Conservation (phyloP, 2,329 filamentous ascomycete genomes). For the Aspergillus puulaauensis region DNA sequence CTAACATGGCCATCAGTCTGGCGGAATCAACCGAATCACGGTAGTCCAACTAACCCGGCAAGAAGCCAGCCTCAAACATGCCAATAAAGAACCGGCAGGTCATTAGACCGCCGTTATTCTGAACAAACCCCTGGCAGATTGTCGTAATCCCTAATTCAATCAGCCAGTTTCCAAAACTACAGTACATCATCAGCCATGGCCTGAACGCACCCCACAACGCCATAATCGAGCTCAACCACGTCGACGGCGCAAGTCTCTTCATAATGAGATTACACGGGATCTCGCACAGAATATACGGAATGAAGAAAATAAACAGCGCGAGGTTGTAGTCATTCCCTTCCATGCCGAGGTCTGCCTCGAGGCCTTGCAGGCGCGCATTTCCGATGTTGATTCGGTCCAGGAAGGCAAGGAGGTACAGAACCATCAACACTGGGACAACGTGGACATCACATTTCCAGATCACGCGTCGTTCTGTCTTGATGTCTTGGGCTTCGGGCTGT, state of each 20-base stretch:
- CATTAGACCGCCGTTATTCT: too few relatives aligned
- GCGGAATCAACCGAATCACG: too few relatives aligned
- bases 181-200: too few relatives aligned
- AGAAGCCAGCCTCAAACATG: slow-evolving; percentile 14
- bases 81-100: slow-evolving; percentile 13
- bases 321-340: slow-evolving; percentile 39
- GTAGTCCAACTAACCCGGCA: neutral
- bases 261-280: slow-evolving; percentile 16
- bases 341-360: slow-evolving; percentile 32
- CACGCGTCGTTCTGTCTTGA: slow-evolving; percentile 23
- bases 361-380: slow-evolving; percentile 39
- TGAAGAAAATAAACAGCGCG: slow-evolving; percentile 17
- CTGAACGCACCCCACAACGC: slow-evolving; percentile 13
- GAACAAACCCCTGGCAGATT: too few relatives aligned
- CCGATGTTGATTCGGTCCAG: slow-evolving; percentile 30
- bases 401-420: slow-evolving; percentile 27
- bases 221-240: slow-evolving; percentile 17
- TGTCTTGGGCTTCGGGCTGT: neutral
- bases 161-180: too few relatives aligned
- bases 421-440: slow-evolving; percentile 42
- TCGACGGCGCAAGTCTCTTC: slow-evolving; percentile 13
- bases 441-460: slow-evolving; percentile 45
- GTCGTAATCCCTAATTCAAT: too few relatives aligned
- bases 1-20: neutral
- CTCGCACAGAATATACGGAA: slow-evolving; percentile 17